Percentiles rank a stretch among this genome's conserved stretches.
Evolutionary conservation across 75 land plant species (phyloP).

Genomic region (Cunninghamia lanceolata): DNA sequence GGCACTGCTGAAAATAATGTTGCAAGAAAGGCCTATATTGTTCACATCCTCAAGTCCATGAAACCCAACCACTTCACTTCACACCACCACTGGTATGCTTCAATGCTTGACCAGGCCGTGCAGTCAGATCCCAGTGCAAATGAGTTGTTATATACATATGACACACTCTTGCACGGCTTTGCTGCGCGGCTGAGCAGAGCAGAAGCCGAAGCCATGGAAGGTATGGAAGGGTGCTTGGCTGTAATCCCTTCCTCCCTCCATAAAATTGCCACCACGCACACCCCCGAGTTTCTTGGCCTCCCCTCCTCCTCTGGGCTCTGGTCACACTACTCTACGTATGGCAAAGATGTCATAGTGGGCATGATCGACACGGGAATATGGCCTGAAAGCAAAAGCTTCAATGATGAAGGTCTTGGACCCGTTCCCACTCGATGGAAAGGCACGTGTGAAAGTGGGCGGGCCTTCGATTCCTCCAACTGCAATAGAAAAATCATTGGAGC

Average conservation of each 20-base stretch:
- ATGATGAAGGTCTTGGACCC: constrained; percentile 40
- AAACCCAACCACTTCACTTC: not conserved
- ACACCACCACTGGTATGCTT: not conserved
- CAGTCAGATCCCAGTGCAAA: not conserved
- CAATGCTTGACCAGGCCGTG: not conserved
- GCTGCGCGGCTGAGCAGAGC: constrained; percentile 46
- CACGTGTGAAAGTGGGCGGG: constrained; percentile 45
- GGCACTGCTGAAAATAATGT: not conserved
- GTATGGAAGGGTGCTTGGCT: constrained; percentile 39
- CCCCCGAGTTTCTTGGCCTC: constrained; percentile 42
- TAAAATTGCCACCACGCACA: constrained; percentile 42
- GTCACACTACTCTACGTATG: constrained; percentile 53
- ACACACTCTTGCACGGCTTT: constrained; percentile 66
- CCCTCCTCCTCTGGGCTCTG: constrained; percentile 39
- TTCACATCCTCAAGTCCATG: not conserved
- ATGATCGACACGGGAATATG: constrained; percentile 77
- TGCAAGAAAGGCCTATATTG: not conserved
- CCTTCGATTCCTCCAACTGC: constrained; percentile 37
- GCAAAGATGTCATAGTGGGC: constrained; percentile 66
- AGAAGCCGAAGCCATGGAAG: constrained; percentile 38
- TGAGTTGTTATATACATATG: constrained; percentile 59
- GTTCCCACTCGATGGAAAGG: constrained; percentile 64
- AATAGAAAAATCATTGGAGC: constrained; percentile 71
- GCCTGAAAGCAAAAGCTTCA: constrained; percentile 74
- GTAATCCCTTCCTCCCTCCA: constrained; percentile 33